Evolutionary conservation across 2,329 filamentous ascomycete genomes (phyloP).

Genomic region (Trichophyton simii): DNA sequence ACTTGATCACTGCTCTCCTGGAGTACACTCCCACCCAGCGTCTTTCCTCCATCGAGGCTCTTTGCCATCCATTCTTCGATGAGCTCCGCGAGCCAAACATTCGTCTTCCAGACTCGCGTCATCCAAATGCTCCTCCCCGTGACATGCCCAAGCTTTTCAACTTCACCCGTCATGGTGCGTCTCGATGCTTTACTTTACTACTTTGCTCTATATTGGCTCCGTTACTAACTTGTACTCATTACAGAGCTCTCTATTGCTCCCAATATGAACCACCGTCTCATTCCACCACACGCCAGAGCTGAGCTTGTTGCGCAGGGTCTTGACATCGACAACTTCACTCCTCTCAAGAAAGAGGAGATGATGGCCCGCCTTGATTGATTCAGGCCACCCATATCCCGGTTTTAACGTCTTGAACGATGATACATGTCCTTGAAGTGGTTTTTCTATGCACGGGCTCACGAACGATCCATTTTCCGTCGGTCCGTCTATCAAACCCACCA

Average conservation of each 20-base stretch:
- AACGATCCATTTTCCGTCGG: constrained; percentile 12
- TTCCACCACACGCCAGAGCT: constrained; percentile 68
- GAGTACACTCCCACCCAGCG: constrained; percentile 97
- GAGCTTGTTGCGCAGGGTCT: constrained; percentile 64
- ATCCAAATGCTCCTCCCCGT: constrained; percentile 64
- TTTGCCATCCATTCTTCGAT: constrained; percentile 98
- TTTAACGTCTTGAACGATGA: constrained; percentile 22
- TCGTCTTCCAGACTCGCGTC: constrained; percentile 84
- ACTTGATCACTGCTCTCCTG: constrained; percentile 81
- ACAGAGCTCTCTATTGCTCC: constrained; percentile 92
- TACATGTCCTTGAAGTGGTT: constrained; percentile 25
- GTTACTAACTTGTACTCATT: not conserved
- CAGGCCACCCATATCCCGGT: constrained; percentile 14
- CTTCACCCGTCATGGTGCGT: constrained; percentile 82
- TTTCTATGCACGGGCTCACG: constrained; percentile 19
- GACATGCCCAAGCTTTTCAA: constrained; percentile 84
- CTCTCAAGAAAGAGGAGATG: constrained; percentile 89
- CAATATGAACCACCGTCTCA: constrained; percentile 72
- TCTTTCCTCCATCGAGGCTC: constrained; percentile 82
- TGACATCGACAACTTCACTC: constrained; percentile 87
- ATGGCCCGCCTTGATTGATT: constrained; percentile 90
- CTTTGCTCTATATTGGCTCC: not conserved
- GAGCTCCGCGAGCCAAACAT: constrained; percentile 87
- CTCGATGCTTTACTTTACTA: not conserved
- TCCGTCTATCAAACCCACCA: constrained; percentile 12